Conservation (phyloP, 1,284 basidiomycete species). For the Vanrija pseudolonga region DNA sequence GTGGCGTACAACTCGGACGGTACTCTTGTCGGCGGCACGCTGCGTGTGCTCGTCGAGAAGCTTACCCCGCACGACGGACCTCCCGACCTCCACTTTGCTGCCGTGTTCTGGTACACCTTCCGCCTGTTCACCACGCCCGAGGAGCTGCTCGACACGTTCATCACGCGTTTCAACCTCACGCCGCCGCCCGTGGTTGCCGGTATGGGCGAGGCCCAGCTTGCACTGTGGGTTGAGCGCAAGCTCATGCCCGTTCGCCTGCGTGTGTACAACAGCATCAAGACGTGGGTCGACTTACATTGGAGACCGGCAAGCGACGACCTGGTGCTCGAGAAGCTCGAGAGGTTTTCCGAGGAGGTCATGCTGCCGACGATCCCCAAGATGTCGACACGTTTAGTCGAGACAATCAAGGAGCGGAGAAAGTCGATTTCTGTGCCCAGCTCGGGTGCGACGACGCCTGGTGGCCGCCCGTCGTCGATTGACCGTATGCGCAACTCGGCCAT, state of each 20-base stretch:
- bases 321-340: slow-evolving; percentile 45
- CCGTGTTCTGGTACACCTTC: slow-evolving; percentile 93
- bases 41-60: slow-evolving; percentile 84
- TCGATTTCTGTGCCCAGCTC: not conserved
- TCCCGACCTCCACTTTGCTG: slow-evolving; percentile 76
- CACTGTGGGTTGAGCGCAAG: slow-evolving; percentile 78
- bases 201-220: slow-evolving; percentile 56
- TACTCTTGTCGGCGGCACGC: slow-evolving; percentile 81
- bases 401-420: not conserved
- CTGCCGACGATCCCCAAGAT: slow-evolving; percentile 36
- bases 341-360: slow-evolving; percentile 43
- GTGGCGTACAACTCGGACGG: slow-evolving; percentile 88
- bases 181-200: slow-evolving; percentile 37
- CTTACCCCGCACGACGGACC: slow-evolving; percentile 89
- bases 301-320: slow-evolving; percentile 59
- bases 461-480: slow-evolving; percentile 15
- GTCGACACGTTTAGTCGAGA: slow-evolving; percentile 36
- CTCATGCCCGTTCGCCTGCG: slow-evolving; percentile 82
- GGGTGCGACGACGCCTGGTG: slow-evolving; percentile 6
- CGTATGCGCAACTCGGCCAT: slow-evolving; percentile 9
- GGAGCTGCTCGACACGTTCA: slow-evolving; percentile 71
- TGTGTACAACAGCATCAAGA: slow-evolving; percentile 86
- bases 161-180: slow-evolving; percentile 74
- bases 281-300: slow-evolving; percentile 92
- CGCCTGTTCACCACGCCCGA: slow-evolving; percentile 80